Evolutionary conservation across 2,329 filamentous ascomycete genomes (phyloP).

Genomic region (Xylaria sp.): DNA sequence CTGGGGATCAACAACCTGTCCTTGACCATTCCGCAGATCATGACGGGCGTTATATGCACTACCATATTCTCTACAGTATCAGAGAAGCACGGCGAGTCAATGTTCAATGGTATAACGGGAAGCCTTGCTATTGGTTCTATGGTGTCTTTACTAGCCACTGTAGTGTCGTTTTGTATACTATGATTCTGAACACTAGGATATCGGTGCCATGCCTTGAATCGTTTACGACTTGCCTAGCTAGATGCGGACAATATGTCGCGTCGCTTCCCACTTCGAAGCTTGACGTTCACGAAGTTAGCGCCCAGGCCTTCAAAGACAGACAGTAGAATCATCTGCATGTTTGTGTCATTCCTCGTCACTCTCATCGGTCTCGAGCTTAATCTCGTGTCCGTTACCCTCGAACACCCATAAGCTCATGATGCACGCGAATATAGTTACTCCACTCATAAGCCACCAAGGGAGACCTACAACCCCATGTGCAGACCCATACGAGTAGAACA

Average conservation of each 20-base stretch:
- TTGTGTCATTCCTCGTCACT: slow-evolving; percentile 9
- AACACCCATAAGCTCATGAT: slow-evolving; percentile 16
- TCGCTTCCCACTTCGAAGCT: background rate
- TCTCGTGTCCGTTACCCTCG: slow-evolving; percentile 18
- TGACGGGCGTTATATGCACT: background rate
- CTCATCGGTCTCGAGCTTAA: slow-evolving; percentile 12
- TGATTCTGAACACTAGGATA: background rate
- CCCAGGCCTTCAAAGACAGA: background rate
- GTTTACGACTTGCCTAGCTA: background rate
- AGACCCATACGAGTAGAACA: slow-evolving; percentile 22
- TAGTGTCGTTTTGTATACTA: background rate
- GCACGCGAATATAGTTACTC: slow-evolving; percentile 12
- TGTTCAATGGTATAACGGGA: background rate
- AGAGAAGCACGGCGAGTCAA: background rate
- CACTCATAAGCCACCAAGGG: slow-evolving; percentile 20
- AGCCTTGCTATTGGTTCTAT: background rate
- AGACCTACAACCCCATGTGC: slow-evolving; percentile 12
- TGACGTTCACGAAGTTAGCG: background rate
- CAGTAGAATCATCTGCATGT: background rate
- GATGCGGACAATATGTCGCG: too few species aligned
- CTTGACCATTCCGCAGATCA: background rate
- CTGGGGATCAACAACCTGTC: background rate
- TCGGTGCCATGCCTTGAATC: too few species aligned
- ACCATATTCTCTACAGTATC: background rate
- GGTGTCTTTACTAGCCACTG: background rate